Evolutionary conservation across 148 eudicot genomes (phyloP).

Genomic region (Camellia lanceoleosa): DNA sequence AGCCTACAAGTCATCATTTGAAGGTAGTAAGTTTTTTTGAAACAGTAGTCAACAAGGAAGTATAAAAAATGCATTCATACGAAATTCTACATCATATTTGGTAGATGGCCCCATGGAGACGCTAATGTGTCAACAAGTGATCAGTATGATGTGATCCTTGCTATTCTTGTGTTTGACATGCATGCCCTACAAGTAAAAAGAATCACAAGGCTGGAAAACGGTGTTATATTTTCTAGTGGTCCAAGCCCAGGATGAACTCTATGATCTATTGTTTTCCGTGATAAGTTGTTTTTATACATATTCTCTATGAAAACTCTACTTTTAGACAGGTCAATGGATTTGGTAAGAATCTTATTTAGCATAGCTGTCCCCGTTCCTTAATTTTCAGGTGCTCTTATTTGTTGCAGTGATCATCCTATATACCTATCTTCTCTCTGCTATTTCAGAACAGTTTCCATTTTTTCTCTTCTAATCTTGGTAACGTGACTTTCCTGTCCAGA

Average conservation of each 20-base stretch:
- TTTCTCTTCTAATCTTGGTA: slow-evolving; percentile 5
- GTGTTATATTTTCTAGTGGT: not conserved
- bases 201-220: not conserved
- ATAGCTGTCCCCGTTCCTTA: not conserved
- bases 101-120: not conserved
- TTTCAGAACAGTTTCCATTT: not conserved
- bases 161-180: not conserved
- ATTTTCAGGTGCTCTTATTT: not conserved
- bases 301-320: not conserved
- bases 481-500: slow-evolving; percentile 36
- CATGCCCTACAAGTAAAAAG: not conserved
- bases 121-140: not conserved
- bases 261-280: not conserved
- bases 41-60: not conserved
- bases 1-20: not conserved
- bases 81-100: not conserved
- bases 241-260: not conserved
- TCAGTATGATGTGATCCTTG: not conserved
- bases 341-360: slow-evolving; percentile 51
- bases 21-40: not conserved
- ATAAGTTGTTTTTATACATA: not conserved
- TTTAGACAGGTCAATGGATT: slow-evolving; percentile 69
- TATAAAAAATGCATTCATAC: not conserved
- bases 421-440: not conserved
- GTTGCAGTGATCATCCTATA: slow-evolving; percentile 1